These are phyloP conservation scores for Anaeromyces robustus DNA, from an alignment of 192 early-diverging fungal genomes.

Conservation along the genomic window DNA sequence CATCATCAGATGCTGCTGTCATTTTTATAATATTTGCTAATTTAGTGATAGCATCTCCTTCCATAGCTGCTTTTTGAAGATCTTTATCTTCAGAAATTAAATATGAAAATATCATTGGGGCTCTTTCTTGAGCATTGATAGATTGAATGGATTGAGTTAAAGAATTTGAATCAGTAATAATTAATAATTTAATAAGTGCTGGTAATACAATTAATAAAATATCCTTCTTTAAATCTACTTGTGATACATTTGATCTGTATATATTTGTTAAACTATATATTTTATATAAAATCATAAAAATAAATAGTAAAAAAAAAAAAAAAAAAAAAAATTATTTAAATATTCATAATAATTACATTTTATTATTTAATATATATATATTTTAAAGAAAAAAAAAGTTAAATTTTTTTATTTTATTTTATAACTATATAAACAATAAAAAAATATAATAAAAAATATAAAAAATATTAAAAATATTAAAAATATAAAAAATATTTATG, in stretches of 20 bases:
- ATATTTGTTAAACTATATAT: neutral
- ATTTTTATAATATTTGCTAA: slow-evolving; percentile 36
- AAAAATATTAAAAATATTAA: too few relatives aligned
- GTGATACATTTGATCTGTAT: neutral
- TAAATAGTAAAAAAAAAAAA: too few relatives aligned
- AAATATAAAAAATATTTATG: too few relatives aligned
- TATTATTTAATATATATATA: too few relatives aligned
- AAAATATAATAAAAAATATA: too few relatives aligned
- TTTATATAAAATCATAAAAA: too few relatives aligned
- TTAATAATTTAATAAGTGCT: slow-evolving; percentile 5
- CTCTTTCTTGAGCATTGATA: slow-evolving; percentile 36
- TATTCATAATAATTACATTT: too few relatives aligned
- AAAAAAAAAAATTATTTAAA: too few relatives aligned
- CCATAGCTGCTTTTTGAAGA: slow-evolving; percentile 58
- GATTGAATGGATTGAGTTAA: slow-evolving; percentile 1
- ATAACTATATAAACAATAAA: too few relatives aligned
- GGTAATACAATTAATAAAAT: slow-evolving; percentile 1
- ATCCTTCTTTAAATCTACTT: neutral
- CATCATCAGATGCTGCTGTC: slow-evolving; percentile 16
- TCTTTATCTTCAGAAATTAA: slow-evolving; percentile 52
- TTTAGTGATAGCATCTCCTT: slow-evolving; percentile 52
- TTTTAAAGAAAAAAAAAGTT: too few relatives aligned
- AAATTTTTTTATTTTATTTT: too few relatives aligned
- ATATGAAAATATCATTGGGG: slow-evolving; percentile 49
- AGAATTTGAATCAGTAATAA: neutral